Conservation (phyloP, 1,284 basidiomycete species). For the Pyrrhoderma noxium region DNA sequence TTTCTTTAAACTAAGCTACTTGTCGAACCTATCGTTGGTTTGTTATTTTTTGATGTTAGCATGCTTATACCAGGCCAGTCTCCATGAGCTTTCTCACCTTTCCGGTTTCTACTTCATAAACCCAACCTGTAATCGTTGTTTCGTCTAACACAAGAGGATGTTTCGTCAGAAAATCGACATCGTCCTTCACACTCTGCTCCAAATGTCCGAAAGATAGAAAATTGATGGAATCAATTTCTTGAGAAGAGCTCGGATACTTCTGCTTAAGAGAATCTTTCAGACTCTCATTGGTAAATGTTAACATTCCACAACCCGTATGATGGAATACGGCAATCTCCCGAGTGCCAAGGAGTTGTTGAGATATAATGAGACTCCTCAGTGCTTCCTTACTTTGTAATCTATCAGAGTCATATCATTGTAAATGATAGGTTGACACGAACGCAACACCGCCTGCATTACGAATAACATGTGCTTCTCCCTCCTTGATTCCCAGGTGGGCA, state of each 20-base stretch:
- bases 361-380: constrained; percentile 58
- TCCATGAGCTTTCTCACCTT: constrained; percentile 45
- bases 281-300: constrained; percentile 46
- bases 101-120: constrained; percentile 57
- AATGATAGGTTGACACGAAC: constrained; percentile 31
- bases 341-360: constrained; percentile 60
- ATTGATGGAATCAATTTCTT: constrained; percentile 44
- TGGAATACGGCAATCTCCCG: constrained; percentile 59
- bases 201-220: constrained; percentile 51
- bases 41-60: too few relatives aligned
- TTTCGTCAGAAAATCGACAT: constrained; percentile 48
- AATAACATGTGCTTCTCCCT: constrained; percentile 64
- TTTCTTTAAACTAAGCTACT: too few relatives aligned
- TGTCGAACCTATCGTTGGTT: too few relatives aligned
- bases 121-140: constrained; percentile 54
- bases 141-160: constrained; percentile 48
- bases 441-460: constrained; percentile 59
- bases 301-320: constrained; percentile 65
- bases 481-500: constrained; percentile 49
- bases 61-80: too few relatives aligned
- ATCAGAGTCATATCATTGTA: neutral
- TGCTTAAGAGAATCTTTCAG: constrained; percentile 46
- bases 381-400: constrained; percentile 42
- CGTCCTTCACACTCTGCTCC: constrained; percentile 47
- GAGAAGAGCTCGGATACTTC: constrained; percentile 34